Evolutionary conservation across 257 asterid species (phyloP).

Genomic region (Ilex aquifolium): DNA sequence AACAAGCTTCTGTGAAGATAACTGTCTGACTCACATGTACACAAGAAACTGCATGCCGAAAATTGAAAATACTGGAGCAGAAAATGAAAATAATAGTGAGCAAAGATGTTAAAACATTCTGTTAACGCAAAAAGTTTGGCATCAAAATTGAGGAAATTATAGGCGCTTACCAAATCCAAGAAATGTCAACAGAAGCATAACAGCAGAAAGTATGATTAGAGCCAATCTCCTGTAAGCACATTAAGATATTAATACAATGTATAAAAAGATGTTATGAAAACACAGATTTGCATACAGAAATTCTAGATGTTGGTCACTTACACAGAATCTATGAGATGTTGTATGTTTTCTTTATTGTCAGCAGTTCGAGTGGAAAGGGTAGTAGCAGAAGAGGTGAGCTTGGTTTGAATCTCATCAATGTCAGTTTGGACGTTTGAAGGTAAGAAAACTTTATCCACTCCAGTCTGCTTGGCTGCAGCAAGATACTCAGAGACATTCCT

Average conservation of each 20-base stretch:
- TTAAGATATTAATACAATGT: neutral
- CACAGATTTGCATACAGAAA: neutral
- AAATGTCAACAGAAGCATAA: constrained; percentile 76
- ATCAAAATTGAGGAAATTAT: constrained; percentile 2
- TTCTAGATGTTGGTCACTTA: constrained; percentile 19
- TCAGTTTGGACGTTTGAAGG: constrained; percentile 66
- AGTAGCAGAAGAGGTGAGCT: constrained; percentile 67
- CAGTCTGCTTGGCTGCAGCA: constrained; percentile 65
- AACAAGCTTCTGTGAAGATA: neutral
- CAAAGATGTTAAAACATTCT: neutral
- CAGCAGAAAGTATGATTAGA: constrained; percentile 77
- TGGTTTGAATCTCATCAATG: constrained; percentile 61
- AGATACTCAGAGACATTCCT: constrained; percentile 67
- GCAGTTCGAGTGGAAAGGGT: constrained; percentile 53
- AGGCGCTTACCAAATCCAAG: constrained; percentile 72
- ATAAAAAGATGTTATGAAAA: neutral
- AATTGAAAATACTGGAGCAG: constrained; percentile 67
- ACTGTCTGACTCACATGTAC: constrained; percentile 60
- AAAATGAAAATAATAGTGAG: constrained; percentile 6
- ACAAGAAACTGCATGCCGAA: constrained; percentile 78
- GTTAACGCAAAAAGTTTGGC: neutral
- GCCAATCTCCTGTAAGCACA: constrained; percentile 75
- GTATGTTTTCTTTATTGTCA: constrained; percentile 56
- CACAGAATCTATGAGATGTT: constrained; percentile 52
- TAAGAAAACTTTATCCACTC: constrained; percentile 52